Percentiles rank a stretch among this genome's conserved stretches.
These are phyloP conservation scores for Solanum sitiens DNA, from an alignment of 257 asterid species.

Conservation along the genomic window DNA sequence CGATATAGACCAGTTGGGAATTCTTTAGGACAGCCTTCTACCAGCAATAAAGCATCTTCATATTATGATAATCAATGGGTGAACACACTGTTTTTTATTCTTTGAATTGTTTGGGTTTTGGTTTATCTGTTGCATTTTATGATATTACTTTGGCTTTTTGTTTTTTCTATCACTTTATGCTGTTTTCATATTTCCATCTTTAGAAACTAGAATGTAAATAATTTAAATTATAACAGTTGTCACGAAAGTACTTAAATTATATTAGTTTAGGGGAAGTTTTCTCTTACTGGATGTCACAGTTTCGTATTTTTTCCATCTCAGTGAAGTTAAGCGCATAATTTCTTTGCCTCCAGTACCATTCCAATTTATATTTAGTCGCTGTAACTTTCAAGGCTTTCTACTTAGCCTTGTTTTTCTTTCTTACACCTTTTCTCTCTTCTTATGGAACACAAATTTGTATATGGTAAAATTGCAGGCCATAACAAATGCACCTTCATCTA, in stretches of 20 bases:
- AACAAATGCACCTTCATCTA: conserved; percentile 27
- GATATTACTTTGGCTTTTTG: neutral
- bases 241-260: neutral
- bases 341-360: neutral
- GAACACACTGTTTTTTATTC: neutral
- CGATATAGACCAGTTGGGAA: conserved; percentile 19
- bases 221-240: neutral
- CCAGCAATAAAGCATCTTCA: conserved; percentile 23
- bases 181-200: neutral
- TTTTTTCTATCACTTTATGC: neutral
- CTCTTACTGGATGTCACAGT: neutral
- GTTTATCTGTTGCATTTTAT: neutral
- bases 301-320: neutral
- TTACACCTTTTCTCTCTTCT: conserved; percentile 13
- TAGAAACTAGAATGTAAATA: neutral
- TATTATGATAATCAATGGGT: conserved; percentile 41
- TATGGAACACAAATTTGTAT: neutral
- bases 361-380: neutral
- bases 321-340: neutral
- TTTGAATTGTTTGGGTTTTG: neutral
- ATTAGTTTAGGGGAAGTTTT: neutral
- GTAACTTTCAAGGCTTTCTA: neutral
- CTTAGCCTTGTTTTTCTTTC: conserved; percentile 9
- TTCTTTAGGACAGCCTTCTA: conserved; percentile 2
- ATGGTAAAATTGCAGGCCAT: neutral